These are phyloP conservation scores for Suhomyces bribrorum DNA, from an alignment of 1,139 yeast species.

Conservation along the genomic window DNA sequence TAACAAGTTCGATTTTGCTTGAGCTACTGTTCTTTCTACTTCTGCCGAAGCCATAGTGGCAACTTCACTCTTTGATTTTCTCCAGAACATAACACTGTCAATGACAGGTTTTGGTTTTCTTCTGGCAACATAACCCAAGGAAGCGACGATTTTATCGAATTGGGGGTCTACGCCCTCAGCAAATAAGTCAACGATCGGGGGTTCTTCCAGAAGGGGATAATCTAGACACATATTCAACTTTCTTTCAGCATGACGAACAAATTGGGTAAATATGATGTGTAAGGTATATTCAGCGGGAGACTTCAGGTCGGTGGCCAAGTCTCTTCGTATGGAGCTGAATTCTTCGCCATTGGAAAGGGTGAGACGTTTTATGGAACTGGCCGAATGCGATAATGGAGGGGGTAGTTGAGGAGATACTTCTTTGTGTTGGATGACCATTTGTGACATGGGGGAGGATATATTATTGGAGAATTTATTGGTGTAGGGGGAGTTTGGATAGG, in stretches of 20 bases:
- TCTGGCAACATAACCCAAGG: slow-evolving; percentile 88
- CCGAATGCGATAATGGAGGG: slow-evolving; percentile 27
- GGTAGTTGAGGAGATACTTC: slow-evolving; percentile 37
- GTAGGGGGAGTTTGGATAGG: not conserved
- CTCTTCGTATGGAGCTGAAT: slow-evolving; percentile 38
- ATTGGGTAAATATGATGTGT: slow-evolving; percentile 91
- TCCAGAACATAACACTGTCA: slow-evolving; percentile 98
- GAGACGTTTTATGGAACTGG: slow-evolving; percentile 25
- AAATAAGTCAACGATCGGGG: slow-evolving; percentile 77
- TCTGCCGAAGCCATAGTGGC: slow-evolving; percentile 74
- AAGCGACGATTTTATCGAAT: slow-evolving; percentile 81
- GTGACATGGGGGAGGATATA: slow-evolving; percentile 27
- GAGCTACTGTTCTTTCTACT: slow-evolving; percentile 43
- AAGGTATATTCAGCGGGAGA: slow-evolving; percentile 92
- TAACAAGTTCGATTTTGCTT: slow-evolving; percentile 14
- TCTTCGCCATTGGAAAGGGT: slow-evolving; percentile 37
- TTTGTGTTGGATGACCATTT: slow-evolving; percentile 16
- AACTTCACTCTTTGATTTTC: slow-evolving; percentile 84
- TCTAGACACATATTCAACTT: slow-evolving; percentile 76
- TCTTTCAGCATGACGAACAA: slow-evolving; percentile 89
- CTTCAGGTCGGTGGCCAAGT: slow-evolving; percentile 64
- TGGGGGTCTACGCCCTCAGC: slow-evolving; percentile 85
- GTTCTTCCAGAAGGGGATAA: slow-evolving; percentile 68
- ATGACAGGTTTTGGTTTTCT: slow-evolving; percentile 93
- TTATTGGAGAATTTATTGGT: slow-evolving; percentile 12